Evolutionary conservation across 192 early-diverging fungal species (phyloP).

Genomic region (Obelidium mucronatum): DNA sequence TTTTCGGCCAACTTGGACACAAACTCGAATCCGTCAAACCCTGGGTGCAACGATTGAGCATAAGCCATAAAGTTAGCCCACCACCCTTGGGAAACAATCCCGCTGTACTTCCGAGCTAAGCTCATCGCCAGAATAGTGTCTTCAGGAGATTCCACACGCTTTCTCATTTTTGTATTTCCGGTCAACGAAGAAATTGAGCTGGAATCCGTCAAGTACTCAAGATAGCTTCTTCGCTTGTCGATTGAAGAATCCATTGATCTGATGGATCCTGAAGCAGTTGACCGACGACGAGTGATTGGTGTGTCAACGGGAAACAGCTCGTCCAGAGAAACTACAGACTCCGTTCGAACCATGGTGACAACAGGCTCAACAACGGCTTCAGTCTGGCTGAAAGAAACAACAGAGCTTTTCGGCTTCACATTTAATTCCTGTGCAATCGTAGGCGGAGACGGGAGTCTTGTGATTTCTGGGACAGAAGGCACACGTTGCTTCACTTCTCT

Average conservation of each 20-base stretch:
- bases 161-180: neutral
- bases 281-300: neutral
- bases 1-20: neutral
- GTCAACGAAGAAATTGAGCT: neutral
- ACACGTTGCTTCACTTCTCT: neutral
- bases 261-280: conserved; percentile 11
- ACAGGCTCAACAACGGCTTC: neutral
- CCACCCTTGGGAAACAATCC: conserved; percentile 26
- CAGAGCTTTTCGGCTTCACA: conserved; percentile 9
- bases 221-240: conserved; percentile 17
- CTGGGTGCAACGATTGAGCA: neutral
- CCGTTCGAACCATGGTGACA: neutral
- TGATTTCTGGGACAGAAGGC: neutral
- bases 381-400: conserved; percentile 14
- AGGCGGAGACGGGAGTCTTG: neutral
- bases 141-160: conserved; percentile 11
- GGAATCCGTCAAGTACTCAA: conserved; percentile 24
- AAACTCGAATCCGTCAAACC: conserved; percentile 29
- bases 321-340: conserved; percentile 4
- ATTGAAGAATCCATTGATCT: conserved; percentile 4
- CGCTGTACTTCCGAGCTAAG: neutral
- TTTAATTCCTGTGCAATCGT: neutral
- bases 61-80: conserved; percentile 14
- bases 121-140: conserved; percentile 16
- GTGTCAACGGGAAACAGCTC: conserved; percentile 1